Evolutionary conservation across 1,284 basidiomycete genomes (phyloP).

Genomic region (Somion occarium): DNA sequence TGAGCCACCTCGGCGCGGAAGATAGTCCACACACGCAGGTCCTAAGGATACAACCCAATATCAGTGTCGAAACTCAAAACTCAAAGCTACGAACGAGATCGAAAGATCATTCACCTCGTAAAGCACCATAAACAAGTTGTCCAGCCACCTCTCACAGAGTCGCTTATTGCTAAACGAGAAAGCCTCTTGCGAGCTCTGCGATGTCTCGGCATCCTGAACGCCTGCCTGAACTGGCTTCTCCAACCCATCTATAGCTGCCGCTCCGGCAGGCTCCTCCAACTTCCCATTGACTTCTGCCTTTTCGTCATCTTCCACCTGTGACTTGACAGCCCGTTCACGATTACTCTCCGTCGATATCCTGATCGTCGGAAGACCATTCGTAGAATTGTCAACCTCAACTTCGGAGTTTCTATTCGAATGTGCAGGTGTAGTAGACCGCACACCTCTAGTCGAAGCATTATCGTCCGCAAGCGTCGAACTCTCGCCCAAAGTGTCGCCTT

Average conservation of each 20-base stretch:
- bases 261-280: conserved; percentile 20
- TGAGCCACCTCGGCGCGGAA: conserved; percentile 99
- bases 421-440: conserved; percentile 31
- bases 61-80: no score
- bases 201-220: conserved; percentile 39
- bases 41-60: no score
- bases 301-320: conserved; percentile 20
- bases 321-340: conserved; percentile 41
- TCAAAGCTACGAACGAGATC: not conserved
- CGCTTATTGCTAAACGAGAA: conserved; percentile 96
- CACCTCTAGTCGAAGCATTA: conserved; percentile 67
- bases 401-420: conserved; percentile 17
- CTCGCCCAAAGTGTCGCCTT: conserved; percentile 23
- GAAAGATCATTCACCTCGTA: conserved; percentile 70
- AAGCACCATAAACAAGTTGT: conserved; percentile 97
- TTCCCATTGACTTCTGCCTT: conserved; percentile 28
- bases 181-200: conserved; percentile 43
- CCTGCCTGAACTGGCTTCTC: conserved; percentile 64
- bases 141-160: conserved; percentile 96
- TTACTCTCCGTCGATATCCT: conserved; percentile 83
- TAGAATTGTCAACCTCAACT: conserved; percentile 22
- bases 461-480: conserved; percentile 47
- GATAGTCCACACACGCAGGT: conserved; percentile 98
- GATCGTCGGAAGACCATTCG: conserved; percentile 73
- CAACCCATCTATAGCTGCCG: conserved; percentile 27